Evolutionary conservation across 2,329 filamentous ascomycete species (phyloP), one percentile per base, ranked within the genome.

Genomic region (Penicillium italicum): DNA sequence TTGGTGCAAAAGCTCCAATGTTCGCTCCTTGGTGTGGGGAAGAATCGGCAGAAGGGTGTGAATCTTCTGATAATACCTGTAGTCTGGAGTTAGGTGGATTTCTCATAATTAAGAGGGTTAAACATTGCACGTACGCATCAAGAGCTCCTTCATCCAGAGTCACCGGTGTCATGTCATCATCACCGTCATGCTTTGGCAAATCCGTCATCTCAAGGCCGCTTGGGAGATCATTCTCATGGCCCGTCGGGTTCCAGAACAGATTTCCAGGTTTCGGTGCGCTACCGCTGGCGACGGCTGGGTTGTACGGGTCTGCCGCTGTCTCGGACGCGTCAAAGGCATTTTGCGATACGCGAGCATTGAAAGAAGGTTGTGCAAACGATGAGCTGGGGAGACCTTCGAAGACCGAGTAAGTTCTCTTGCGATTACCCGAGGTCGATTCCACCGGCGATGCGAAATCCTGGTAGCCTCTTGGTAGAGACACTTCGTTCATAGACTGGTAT

Each of bases 391-490:
- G 70, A 14, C 78, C 77, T 53, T 77, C 76, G 28, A 79, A 79
- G 48, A 79, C 74, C 4, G 79, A 81, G 64, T 76, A 78, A 4
- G 76, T 77, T 57, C 80, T 72, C 66, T 81, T 82, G 57, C 78
- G 73, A 51, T 71, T 66, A 40, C 73, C 67, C 34, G 73, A 60
- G 58, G 73, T 67, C 0, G 70, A 68, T 56, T 77, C 75, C 7
- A 80, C 76, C 8, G 82, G 75, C 7, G 82, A 79, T 11, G 80
- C 77, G 59, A 82, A 84, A 11, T 80, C 76, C 50, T 84, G 82
- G 33, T 80, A 79, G 16, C 69, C 70, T 47, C 76, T 68, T 5
- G 72, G 70, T 26, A 76, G 72, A 20, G 73, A 70, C 26, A 72
- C 69, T 34, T 77, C 74, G 50, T 74, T 73, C 68, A 77, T 74